Percentiles rank a stretch among this genome's conserved stretches.
These are phyloP conservation scores for Leishmania martiniquensis DNA, from an alignment of 208 protist species.

Conservation along the genomic window DNA sequence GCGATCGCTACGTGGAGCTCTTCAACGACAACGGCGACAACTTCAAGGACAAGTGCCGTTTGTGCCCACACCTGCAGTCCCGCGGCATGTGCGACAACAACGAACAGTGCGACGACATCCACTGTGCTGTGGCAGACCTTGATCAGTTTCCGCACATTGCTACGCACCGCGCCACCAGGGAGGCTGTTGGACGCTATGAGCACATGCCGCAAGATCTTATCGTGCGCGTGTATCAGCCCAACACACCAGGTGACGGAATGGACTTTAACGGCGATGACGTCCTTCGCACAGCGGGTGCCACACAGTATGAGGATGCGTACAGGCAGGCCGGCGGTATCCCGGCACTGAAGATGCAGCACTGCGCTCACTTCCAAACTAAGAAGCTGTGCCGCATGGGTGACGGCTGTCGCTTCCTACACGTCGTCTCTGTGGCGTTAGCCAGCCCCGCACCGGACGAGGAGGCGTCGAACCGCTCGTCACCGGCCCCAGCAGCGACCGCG, in stretches of 20 bases:
- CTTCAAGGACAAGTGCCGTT: constrained; percentile 78
- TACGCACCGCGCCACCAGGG: constrained; percentile 64
- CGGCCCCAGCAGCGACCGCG: background rate
- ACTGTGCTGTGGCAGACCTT: constrained; percentile 54
- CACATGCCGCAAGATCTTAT: constrained; percentile 55
- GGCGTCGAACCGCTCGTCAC: constrained; percentile 1
- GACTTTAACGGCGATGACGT: constrained; percentile 65
- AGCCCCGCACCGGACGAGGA: constrained; percentile 39
- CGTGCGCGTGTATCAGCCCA: constrained; percentile 79
- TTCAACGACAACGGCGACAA: constrained; percentile 84
- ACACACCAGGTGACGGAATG: constrained; percentile 49
- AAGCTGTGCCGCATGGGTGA: constrained; percentile 78
- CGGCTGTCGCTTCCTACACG: constrained; percentile 80
- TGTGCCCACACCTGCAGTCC: constrained; percentile 49
- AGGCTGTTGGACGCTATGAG: constrained; percentile 51
- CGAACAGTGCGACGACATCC: constrained; percentile 56
- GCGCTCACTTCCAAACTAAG: constrained; percentile 82
- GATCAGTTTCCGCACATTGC: constrained; percentile 46
- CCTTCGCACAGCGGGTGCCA: constrained; percentile 66
- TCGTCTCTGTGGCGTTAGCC: constrained; percentile 49
- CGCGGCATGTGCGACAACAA: constrained; percentile 51
- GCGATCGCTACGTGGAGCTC: constrained; percentile 65
- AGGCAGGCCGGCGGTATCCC: constrained; percentile 36
- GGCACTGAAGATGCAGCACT: constrained; percentile 82
- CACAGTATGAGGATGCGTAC: constrained; percentile 71